Base-by-base conservation (phyloP, 108 stramenopile genomes). In the Epipyxis sp. region DNA sequence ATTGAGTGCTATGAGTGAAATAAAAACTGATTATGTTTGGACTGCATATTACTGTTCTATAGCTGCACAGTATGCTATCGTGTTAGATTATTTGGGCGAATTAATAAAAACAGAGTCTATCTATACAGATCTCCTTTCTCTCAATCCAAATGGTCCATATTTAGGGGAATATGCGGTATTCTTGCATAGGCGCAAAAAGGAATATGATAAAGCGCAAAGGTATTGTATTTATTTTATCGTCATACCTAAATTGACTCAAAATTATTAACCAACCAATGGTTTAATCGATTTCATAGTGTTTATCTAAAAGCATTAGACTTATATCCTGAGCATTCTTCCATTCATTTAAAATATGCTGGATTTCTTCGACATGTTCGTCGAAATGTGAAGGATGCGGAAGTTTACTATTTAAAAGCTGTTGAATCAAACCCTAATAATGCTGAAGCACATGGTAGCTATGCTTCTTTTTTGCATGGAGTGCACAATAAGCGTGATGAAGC, bases 381-480 rank as follows among this genome's bases (percentile, higher is more conserved):
- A n/a, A 62, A 78, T 61, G 50, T n/a, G 46, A 41, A 13, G 45
- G 78, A 1, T 29, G 85, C 86, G 6, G 85, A 86, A 69, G 59
- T 27, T 13, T 16, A 69, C 44, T 86, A 83, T 59, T 1, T 27
- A 34, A 35, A 32, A 25, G 85, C 85, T 10, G 27, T 87, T 32
- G n/a, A 16, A 30, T 1, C 57, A 25, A 69, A 57, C 69, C 62
- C 80, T 34, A 45, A 35, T 16, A 59, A 84, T 44, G 30, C 83
- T 0, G 81, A 84, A 0, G 79, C 81, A 2, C 59, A 86, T 67
- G 81, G 80, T 1, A 59, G 59, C 59, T 86, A 86, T 58, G 87
- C 85, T 0, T 82, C 83, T 16, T 86, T 87, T 65, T 41, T 85
- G 71, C 84, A 85, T 77, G 69, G 80, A n/a, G 62, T 78, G 37